Evolutionary conservation across 1,284 basidiomycete species (phyloP).

Genomic region (Testicularia cyperi): DNA sequence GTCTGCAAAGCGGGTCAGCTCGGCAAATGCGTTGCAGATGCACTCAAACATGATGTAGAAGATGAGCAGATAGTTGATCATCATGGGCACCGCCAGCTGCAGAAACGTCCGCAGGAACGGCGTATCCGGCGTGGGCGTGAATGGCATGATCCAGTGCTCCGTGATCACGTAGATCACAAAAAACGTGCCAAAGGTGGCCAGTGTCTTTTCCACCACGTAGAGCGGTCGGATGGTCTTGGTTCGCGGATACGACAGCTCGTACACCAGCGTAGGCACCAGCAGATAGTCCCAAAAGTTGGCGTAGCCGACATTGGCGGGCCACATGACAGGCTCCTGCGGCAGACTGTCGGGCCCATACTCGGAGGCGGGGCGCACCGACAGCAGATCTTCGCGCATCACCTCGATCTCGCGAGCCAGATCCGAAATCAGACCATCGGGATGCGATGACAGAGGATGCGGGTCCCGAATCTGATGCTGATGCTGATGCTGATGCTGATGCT

Average conservation of each 20-base stretch:
- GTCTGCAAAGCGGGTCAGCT: slow-evolving; percentile 82
- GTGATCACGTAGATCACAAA: slow-evolving; percentile 78
- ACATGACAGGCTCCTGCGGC: slow-evolving; percentile 63
- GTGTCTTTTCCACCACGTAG: slow-evolving; percentile 91
- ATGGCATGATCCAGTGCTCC: slow-evolving; percentile 77
- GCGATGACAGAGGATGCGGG: slow-evolving; percentile 70
- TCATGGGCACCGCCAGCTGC: slow-evolving; percentile 89
- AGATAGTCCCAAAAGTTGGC: slow-evolving; percentile 85
- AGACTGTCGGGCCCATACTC: slow-evolving; percentile 6
- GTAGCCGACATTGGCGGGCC: slow-evolving; percentile 82
- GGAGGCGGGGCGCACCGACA: slow-evolving; percentile 39
- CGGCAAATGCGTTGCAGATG: slow-evolving; percentile 86
- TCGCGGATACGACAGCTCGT: slow-evolving; percentile 92
- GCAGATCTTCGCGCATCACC: slow-evolving; percentile 76
- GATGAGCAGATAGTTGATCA: slow-evolving; percentile 66
- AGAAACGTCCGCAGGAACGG: slow-evolving; percentile 65
- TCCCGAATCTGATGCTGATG: slow-evolving; percentile 50
- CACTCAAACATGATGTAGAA: slow-evolving; percentile 65
- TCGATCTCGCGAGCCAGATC: slow-evolving; percentile 75
- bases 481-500: too few species aligned
- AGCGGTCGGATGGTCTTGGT: slow-evolving; percentile 81
- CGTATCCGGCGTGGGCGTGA: slow-evolving; percentile 62
- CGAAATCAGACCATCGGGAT: slow-evolving; percentile 72
- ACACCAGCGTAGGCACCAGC: slow-evolving; percentile 87
- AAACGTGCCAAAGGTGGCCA: slow-evolving; percentile 94